These are phyloP conservation scores for Wakefieldia striispora DNA, from an alignment of 768 basidiomycete genomes.

Conservation along the genomic window DNA sequence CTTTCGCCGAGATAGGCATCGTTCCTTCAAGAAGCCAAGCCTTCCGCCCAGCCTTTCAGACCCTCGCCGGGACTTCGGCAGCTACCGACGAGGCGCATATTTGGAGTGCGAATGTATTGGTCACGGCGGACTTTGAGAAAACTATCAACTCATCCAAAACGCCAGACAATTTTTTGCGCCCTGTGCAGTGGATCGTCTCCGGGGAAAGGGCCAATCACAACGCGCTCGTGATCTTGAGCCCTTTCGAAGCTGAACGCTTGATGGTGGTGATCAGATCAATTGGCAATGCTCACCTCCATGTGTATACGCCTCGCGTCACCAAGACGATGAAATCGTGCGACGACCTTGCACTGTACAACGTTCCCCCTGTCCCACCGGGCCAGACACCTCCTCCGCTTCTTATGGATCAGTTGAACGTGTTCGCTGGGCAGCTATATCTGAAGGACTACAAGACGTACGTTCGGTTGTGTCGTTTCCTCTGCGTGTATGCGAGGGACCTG, in stretches of 20 bases:
- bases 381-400: not conserved
- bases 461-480: conserved; percentile 26
- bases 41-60: conserved; percentile 20
- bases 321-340: conserved; percentile 38
- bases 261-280: conserved; percentile 35
- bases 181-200: conserved; percentile 30
- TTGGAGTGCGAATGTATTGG: conserved; percentile 19
- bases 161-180: conserved; percentile 23
- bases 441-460: conserved; percentile 27
- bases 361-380: conserved; percentile 1
- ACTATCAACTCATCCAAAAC: conserved; percentile 5
- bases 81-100: conserved; percentile 15
- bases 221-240: conserved; percentile 40
- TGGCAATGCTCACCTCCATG: conserved; percentile 36
- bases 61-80: conserved; percentile 10
- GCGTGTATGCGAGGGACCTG: conserved; percentile 21
- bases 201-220: not conserved
- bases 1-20: conserved; percentile 31
- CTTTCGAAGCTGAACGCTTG: conserved; percentile 38
- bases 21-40: conserved; percentile 13
- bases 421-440: conserved; percentile 34
- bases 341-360: conserved; percentile 18
- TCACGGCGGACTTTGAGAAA: conserved; percentile 16
- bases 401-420: conserved; percentile 28
- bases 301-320: conserved; percentile 41